phyloP scores from a whole-genome alignment of 192 early-diverging fungal genomes.

The Backusella westeae region DNA sequence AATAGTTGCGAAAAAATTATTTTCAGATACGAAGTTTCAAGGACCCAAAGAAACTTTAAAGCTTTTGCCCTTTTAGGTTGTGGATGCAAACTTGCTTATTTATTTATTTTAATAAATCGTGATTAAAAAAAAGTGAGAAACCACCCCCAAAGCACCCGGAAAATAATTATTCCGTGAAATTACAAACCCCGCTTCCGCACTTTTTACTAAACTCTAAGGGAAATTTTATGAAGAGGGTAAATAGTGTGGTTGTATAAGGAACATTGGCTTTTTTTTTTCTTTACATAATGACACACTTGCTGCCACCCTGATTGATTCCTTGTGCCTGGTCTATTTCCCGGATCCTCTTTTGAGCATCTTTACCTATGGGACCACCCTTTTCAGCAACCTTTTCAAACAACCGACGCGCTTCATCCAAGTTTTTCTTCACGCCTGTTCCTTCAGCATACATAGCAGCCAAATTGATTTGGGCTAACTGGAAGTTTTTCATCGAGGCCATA shows the following conservation, averaged over 20 bases:
- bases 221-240: too few relatives aligned
- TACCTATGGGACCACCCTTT: conserved; percentile 29
- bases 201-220: too few relatives aligned
- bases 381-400: conserved; percentile 31
- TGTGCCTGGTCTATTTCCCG: conserved; percentile 9
- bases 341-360: conserved; percentile 28
- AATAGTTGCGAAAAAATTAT: too few relatives aligned
- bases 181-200: too few relatives aligned
- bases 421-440: conserved; percentile 34
- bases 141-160: too few relatives aligned
- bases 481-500: conserved; percentile 49
- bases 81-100: too few relatives aligned
- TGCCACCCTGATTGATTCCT: conserved; percentile 5
- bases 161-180: too few relatives aligned
- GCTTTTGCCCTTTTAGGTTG: too few relatives aligned
- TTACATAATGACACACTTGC: conserved; percentile 33
- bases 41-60: too few relatives aligned
- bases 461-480: conserved; percentile 48
- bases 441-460: conserved; percentile 36
- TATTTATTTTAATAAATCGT: too few relatives aligned
- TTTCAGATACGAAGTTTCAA: too few relatives aligned
- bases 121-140: too few relatives aligned
- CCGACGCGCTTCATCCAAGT: conserved; percentile 25
- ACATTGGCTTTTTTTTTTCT: background rate
- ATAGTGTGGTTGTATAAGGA: background rate